Evolutionary conservation across 2,329 filamentous ascomycete genomes (phyloP), one percentile per base, ranked within the genome.

Genomic region (Venturiaceae sp.): DNA sequence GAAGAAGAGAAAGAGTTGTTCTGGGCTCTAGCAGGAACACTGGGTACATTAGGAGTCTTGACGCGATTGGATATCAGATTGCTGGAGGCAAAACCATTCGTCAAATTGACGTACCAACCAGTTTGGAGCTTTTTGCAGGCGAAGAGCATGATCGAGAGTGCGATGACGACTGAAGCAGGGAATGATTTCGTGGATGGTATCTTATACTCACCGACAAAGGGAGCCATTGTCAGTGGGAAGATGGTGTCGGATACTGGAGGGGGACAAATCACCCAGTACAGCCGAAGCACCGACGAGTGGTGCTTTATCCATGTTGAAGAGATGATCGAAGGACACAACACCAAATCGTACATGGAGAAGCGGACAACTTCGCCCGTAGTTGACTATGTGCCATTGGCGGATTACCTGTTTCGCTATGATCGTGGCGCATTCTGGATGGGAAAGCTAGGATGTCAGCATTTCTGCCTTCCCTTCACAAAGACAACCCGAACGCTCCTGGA

Each of bases 381-480:
- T 57, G 84, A 87, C 60, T 80, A 80, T 59, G 77, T 87, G 1
- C 84, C 84, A 0, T 63, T 88, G 1, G 71, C 72, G 2, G 85
- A 88, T 65, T 88, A 88, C 68, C 79, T 88, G 60, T 88, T 88
- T 70, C 81, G 85, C n/a, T 88, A 86, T 70, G 84, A 88, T 67
- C 79, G 85, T 37, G 85, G 84, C 53, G 83, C 80, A 2, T 88
- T 88, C 71, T 88, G 85, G 85, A 81, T 82, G 4, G 85, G 81
- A 9, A 72, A 72, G 26, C 81, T 83, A 60, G 82, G 83, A 1
- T 87, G 84, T 69, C 68, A 73, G 21, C 87, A 87, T 69, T 87
- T 87, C 68, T 66, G 78, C 41, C 80, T 73, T 50, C 85, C 85
- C 0, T 87, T 87, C 70, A 88, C 85, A 72, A 75, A 78, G 36